These are phyloP conservation scores for Musa itinerans DNA, from an alignment of 176 grass and related monocot species.

Conservation along the genomic window DNA sequence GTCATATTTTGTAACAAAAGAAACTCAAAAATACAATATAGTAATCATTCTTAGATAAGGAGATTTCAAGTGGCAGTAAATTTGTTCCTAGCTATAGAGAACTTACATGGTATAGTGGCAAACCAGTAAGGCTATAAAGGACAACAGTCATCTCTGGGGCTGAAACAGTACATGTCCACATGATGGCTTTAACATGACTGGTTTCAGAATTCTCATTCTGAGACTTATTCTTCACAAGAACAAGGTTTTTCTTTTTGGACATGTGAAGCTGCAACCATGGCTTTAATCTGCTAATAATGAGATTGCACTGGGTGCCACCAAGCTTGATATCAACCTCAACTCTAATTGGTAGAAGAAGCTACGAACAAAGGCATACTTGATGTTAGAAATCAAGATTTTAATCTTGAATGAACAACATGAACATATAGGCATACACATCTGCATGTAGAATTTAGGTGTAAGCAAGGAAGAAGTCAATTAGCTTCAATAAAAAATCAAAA, in stretches of 20 bases:
- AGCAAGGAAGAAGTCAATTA: not conserved
- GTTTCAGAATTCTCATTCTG: constrained; percentile 39
- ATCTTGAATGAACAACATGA: not conserved
- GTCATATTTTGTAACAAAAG: not conserved
- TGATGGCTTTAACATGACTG: constrained; percentile 54
- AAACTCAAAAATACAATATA: not conserved
- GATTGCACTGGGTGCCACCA: constrained; percentile 86
- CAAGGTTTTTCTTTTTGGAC: constrained; percentile 48
- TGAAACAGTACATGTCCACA: constrained; percentile 91
- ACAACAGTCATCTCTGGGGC: constrained; percentile 89
- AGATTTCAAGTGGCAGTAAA: not conserved
- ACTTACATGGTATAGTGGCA: constrained; percentile 91
- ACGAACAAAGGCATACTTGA: constrained; percentile 27
- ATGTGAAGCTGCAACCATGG: constrained; percentile 70
- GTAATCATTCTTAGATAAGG: not conserved
- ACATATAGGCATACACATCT: not conserved
- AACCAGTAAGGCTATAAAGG: constrained; percentile 72
- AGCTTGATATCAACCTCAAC: constrained; percentile 89
- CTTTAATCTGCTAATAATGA: constrained; percentile 78
- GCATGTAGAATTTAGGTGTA: not conserved
- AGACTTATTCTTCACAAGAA: constrained; percentile 47
- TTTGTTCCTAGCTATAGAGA: constrained; percentile 10
- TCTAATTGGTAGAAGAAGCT: constrained; percentile 85
- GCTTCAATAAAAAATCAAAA: not conserved
- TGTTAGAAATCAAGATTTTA: constrained; percentile 4